Evolutionary conservation across 495 filamentous ascomycete species (phyloP), one percentile per base, ranked within the genome.

Genomic region (Neurospora sp.): DNA sequence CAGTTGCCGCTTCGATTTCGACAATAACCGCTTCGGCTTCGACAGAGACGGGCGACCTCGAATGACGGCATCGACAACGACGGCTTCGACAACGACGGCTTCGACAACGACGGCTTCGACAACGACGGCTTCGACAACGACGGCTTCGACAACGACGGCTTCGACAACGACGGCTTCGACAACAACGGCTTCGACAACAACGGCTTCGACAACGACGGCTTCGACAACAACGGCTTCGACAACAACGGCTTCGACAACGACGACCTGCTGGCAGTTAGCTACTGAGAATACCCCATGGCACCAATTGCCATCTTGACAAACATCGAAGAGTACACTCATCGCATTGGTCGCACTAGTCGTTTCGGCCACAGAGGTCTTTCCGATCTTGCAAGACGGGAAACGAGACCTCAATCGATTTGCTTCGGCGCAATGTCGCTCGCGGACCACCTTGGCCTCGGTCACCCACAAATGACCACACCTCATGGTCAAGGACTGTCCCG

Each of bases 401-500:
- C 4, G n/a, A 11, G 46, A 49, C n/a, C 2, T 2, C 10, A 23
- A 6, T 11, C 4, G 18, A 23, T 12, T 20, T 20, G 46, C 10
- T 49, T 49, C 44, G 1, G 44, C 44, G 18, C 44, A 49, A 12
- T 49, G 9, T 12, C 11, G 4, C n/a, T 49, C n/a, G n/a, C 9
- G 4, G 46, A 49, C 46, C 46, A 49, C n/a, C 2, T 12, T 6
- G 46, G n/a, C n/a, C n/a, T 49, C 46, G 46, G 46, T 9, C n/a
- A 23, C 46, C 9, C n/a, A 12, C 46, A 49, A 5, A 3, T 23
- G 46, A 49, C 18, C 42, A n/a, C 3, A 46, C 18, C 4, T 49
- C 1, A 11, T 49, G n/a, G n/a, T 49, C 10, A 23, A 86, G 37
- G 89, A 93, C 60, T 97, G 95, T 74, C 93, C 94, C 0, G 82